Evolutionary conservation across 768 basidiomycete genomes (phyloP).

Genomic region (Pleurotus sapidus): DNA sequence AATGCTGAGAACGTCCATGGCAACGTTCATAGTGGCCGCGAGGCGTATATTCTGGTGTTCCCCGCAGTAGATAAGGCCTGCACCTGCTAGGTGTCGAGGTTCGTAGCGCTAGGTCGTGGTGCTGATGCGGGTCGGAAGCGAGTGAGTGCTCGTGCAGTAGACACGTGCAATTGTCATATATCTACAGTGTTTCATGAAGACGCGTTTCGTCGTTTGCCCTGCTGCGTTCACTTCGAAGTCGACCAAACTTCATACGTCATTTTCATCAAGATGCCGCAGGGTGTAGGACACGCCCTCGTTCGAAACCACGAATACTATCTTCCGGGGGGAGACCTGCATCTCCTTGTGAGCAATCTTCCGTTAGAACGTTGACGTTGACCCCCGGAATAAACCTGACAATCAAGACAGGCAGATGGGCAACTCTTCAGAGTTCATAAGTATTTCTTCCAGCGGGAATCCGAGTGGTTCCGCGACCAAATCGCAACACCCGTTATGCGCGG

Average conservation of each 20-base stretch:
- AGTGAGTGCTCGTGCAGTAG: background rate
- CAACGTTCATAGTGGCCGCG: no score
- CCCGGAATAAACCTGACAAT: background rate
- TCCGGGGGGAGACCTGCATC: constrained; percentile 1
- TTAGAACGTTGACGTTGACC: background rate
- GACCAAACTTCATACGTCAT: background rate
- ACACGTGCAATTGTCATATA: background rate
- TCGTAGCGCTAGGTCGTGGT: background rate
- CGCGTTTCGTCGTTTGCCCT: background rate
- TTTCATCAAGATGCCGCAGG: background rate
- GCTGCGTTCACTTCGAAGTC: background rate
- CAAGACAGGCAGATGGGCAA: constrained; percentile 48
- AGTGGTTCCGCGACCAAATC: constrained; percentile 39
- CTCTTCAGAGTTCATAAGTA: constrained; percentile 58
- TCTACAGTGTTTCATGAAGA: background rate
- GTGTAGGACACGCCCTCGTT: background rate
- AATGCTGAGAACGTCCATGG: no score
- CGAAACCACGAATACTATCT: constrained; percentile 3
- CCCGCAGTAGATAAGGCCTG: background rate
- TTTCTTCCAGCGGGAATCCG: constrained; percentile 63
- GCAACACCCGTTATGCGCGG: constrained; percentile 26
- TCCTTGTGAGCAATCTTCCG: constrained; percentile 6
- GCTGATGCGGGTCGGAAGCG: background rate
- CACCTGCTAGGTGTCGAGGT: background rate
- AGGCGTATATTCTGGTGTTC: background rate